Evolutionary conservation across 176 grass and related monocot genomes (phyloP), one percentile per base, ranked within the genome.

Genomic region (Bothriochloa decipiens): DNA sequence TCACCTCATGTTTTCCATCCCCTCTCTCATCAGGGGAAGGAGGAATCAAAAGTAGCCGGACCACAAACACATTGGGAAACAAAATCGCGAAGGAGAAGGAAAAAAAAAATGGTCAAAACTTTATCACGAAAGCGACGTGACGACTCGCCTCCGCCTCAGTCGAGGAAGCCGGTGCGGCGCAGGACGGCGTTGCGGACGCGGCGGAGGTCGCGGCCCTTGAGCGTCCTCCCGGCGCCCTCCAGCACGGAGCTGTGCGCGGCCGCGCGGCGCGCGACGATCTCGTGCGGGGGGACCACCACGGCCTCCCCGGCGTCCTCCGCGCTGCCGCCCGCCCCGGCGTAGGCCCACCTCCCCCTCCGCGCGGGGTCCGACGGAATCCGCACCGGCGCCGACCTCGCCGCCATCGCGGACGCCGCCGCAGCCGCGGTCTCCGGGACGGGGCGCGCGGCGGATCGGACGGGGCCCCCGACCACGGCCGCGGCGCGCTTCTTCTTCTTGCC

Each of bases 161-260:
- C 85, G 72, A 93, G 88, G 91, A 93, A 90, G 66, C 91, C 91
- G 14, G 91, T 93, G 81, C 85, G 88, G 73, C 77, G 87, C 60
- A 90, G 88, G 66, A 93, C 78, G 81, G 91, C 76, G 67, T 92
- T 87, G 81, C 91, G 87, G 37, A 92, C 87, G 55, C 87, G 91
- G 65, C 72, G 84, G 84, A 92, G 91, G 77, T 92, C 91, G 11
- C 91, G 80, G 7, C 91, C 91, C 80, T 92, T 92, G 47, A 92
- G 91, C 81, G 91, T 92, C 87, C 91, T 87, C 72, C 91, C 91
- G 40, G 77, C 70, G 57, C 91, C 91, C 72, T 81, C 84, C 53
- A 87, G 79, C 49, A 90, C 73, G 18, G 88, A 90, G 82, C 69
- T 85, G 76, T 81, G 85, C 40, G 65, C 88, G 42, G 78, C 91